Base-by-base conservation (phyloP, 2,329 filamentous ascomycete species). In the Beauveria australis region DNA sequence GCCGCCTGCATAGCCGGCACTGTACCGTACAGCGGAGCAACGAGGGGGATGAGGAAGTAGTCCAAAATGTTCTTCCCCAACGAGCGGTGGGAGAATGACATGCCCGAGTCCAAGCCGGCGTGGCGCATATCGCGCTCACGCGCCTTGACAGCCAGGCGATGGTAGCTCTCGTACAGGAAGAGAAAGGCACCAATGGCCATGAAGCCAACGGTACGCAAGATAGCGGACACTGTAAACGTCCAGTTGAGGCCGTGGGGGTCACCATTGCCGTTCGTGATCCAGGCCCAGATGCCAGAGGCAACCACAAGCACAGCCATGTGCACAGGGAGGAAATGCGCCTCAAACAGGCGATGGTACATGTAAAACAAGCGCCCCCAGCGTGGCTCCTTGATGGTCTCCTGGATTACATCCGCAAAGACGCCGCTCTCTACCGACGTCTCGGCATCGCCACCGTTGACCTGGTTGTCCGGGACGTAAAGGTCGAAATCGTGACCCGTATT, bases 241-340 rank as follows among this genome's bases (percentile, higher is more conserved):
- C 83, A 85, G 24, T 70, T 72, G 37, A 89, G 72, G 33, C 79
- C 72, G 63, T 83, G 76, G 53, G 81, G 74, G 65, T 86, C 79
- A 46, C 75, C 71, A 57, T 75, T 72, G 62, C 76, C 76, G 61
- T 83, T 76, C 16, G 81, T 81, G 37, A 83, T 74, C 67, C 79
- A 78, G 44, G 79, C 74, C 70, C 85, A 89, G 4, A 89, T 66
- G 0, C 82, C 81, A 0, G 85, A 87, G 2, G 84, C 79, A 48
- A 89, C 66, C 28, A 89, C 77, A 30, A 89, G 76, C 51, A 89
- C 82, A 7, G 81, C 83, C 74, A 85, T 84, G 67, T 90, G 87
- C 18, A 85, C 79, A 0, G 87, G 86, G 26, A 90, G 75, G 69
- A 89, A 89, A 70, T 90, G 87, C 0, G 87, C 87, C 70, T 90